Conservation (phyloP, 2,329 filamentous ascomycete genomes). For the Pseudogymnoascus sp. region DNA sequence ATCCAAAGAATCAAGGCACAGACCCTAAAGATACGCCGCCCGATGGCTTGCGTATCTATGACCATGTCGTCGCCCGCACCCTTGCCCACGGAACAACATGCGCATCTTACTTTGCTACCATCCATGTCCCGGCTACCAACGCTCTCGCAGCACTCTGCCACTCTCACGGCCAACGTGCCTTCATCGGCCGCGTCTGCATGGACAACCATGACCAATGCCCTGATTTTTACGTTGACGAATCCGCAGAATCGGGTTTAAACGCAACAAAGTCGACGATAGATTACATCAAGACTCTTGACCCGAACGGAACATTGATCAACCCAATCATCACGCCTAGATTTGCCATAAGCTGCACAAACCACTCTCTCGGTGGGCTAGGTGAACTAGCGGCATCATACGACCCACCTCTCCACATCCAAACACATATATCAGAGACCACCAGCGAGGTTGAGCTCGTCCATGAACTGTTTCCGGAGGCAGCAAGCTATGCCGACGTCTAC, state of each 20-base stretch:
- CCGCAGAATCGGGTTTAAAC: constrained; percentile 46
- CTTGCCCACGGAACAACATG: constrained; percentile 88
- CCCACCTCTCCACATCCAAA: constrained; percentile 60
- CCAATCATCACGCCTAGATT: constrained; percentile 74
- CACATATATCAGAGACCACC: constrained; percentile 79
- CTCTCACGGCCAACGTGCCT: constrained; percentile 73
- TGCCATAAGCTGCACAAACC: constrained; percentile 52
- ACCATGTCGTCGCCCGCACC: constrained; percentile 67
- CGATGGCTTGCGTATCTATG: constrained; percentile 63
- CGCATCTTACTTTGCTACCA: constrained; percentile 89
- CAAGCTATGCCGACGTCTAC: constrained; percentile 70
- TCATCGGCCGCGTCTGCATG: constrained; percentile 92
- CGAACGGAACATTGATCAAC: constrained; percentile 52
- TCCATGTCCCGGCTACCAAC: constrained; percentile 82
- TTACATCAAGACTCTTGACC: constrained; percentile 62
- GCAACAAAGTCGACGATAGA: constrained; percentile 52
- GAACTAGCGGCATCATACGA: constrained; percentile 51
- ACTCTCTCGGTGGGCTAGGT: constrained; percentile 56
- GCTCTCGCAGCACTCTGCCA: constrained; percentile 81
- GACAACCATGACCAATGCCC: constrained; percentile 62
- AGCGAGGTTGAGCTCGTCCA: constrained; percentile 65
- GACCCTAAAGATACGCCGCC: constrained; percentile 30
- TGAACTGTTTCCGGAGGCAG: constrained; percentile 55
- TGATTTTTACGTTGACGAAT: constrained; percentile 70
- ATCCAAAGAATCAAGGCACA: neutral